Base-by-base conservation (phyloP, 2,329 filamentous ascomycete species). In the Lojkania enalia region DNA sequence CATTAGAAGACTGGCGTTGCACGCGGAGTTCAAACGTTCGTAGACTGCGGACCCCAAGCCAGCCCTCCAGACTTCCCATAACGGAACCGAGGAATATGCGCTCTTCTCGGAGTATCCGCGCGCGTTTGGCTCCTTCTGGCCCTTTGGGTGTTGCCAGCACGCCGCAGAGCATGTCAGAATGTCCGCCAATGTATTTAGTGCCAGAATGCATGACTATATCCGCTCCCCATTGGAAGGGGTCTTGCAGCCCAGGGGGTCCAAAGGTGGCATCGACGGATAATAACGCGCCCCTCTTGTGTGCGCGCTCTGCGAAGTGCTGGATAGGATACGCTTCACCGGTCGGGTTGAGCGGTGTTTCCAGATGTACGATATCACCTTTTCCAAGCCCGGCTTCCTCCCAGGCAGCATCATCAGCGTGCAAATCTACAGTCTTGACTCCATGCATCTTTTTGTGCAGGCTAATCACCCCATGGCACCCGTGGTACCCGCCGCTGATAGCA, bases 121-220 rank as follows among this genome's bases (percentile, higher is more conserved):
- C 63, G 33, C 44, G 46, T 39, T 61, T 54, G 2, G 46, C 44
- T 1, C 63, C 58, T 11, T 58, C 57, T 2, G 52, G 43, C 3
- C 58, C 49, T 35, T 73, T 73, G 18, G 79, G 75, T 4, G 90
- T 80, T 0, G 83, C 82, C 20, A 99, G 73, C 14, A 95, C 86
- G 16, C 94, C 94, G 64, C 88, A 95, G 4, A 97, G 81, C 79
- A 97, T 79, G 71, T 99, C 94, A 54, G 86, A 92, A 73, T 99
- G 94, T 0, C 94, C 94, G 15, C 94, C 94, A 55, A 99, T 83
- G 71, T 97, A 99, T 77, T 97, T 99, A 14, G 91, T 96, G 3
- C 90, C 94, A 39, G 82, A 87, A 72, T 99, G 94, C 88, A 97
- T 87, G 23, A 96, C 82, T 1, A 91, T 71, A 70, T 97, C 92